A percentile compares a stretch with the other conserved stretches of the same genome.
Conservation (phyloP, 2,329 filamentous ascomycete species). For the Cladophialophora psammophila region DNA sequence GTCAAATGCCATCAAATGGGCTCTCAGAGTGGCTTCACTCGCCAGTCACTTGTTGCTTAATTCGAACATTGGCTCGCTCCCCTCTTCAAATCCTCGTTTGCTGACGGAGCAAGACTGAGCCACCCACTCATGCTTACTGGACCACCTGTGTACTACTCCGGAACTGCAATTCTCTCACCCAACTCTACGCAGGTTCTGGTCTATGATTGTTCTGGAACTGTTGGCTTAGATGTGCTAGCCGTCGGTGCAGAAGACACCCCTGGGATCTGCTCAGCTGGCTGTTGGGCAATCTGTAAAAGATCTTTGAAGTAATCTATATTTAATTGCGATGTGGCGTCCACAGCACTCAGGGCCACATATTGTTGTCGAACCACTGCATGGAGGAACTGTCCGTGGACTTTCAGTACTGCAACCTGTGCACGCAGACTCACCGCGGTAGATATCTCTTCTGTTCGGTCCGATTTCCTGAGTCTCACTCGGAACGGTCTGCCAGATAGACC, state of each 20-base stretch:
- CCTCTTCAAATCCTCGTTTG: background rate
- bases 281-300: no score
- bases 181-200: no score
- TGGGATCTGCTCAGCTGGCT: no score
- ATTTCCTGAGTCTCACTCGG: background rate
- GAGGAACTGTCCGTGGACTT: background rate
- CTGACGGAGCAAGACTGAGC: conserved; percentile 17
- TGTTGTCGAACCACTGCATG: no score
- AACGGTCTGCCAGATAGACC: background rate
- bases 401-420: background rate
- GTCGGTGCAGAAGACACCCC: no score
- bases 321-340: no score
- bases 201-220: no score
- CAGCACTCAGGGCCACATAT: no score
- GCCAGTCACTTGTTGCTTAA: conserved; percentile 2
- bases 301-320: no score
- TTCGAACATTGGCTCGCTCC: background rate
- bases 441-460: background rate
- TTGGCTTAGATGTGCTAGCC: no score
- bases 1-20: background rate
- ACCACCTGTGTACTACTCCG: background rate
- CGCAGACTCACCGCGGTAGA: background rate
- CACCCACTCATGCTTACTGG: conserved; percentile 10
- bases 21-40: background rate
- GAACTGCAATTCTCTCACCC: background rate